phyloP scores from a whole-genome alignment of 2,329 filamentous ascomycete genomes.

The Penicillium rolfsii region DNA sequence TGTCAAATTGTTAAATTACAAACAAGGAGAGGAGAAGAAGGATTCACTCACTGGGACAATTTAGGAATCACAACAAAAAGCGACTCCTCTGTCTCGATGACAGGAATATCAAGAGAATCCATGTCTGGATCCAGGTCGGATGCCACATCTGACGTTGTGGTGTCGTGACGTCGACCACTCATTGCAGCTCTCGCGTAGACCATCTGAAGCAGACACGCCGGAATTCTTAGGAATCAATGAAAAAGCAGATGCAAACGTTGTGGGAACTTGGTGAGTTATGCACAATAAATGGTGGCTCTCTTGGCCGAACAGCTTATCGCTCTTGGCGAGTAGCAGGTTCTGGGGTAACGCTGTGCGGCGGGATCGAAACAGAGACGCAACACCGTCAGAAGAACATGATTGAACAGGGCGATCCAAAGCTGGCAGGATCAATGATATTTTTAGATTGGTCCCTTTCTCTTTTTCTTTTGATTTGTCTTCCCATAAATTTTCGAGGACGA shows the following conservation, averaged over 20 bases:
- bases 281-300: neutral
- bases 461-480: neutral
- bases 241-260: neutral
- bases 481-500: neutral
- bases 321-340: neutral
- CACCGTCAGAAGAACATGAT: neutral
- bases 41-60: constrained; percentile 39
- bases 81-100: constrained; percentile 46
- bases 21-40: neutral
- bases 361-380: neutral
- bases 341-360: neutral
- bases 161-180: neutral
- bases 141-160: neutral
- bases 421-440: neutral
- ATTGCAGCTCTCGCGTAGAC: neutral
- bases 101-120: constrained; percentile 39
- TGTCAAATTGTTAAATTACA: constrained; percentile 11
- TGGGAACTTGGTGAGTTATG: neutral
- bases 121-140: constrained; percentile 18
- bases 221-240: neutral
- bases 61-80: constrained; percentile 47
- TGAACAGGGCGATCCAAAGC: neutral
- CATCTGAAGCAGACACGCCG: neutral
- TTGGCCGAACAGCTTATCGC: constrained; percentile 1
- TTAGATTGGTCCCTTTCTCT: neutral